These are phyloP conservation scores for Termitomyces sp. DNA, from an alignment of 1,284 basidiomycete genomes.

Conservation along the genomic window DNA sequence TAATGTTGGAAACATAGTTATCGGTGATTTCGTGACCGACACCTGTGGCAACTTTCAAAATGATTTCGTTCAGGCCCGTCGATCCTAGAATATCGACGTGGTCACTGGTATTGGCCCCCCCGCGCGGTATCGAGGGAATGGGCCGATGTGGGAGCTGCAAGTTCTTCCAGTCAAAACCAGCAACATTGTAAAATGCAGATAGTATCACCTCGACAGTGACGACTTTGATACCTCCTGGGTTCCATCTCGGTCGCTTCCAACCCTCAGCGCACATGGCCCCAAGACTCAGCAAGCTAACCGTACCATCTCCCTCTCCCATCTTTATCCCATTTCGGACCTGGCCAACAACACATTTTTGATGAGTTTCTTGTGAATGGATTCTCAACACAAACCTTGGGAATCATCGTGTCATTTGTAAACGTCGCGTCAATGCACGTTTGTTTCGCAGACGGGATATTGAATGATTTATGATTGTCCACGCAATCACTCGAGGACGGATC, in stretches of 20 bases:
- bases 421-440: constrained; percentile 82
- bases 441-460: constrained; percentile 57
- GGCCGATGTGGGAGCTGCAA: constrained; percentile 82
- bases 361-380: background rate
- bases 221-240: constrained; percentile 85
- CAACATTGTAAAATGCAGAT: background rate
- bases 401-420: constrained; percentile 60
- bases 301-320: constrained; percentile 94
- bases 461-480: constrained; percentile 37
- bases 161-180: constrained; percentile 1
- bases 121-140: constrained; percentile 70
- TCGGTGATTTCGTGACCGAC: constrained; percentile 68
- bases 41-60: constrained; percentile 84
- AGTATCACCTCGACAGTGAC: constrained; percentile 75
- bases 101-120: constrained; percentile 87
- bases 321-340: constrained; percentile 79
- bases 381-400: constrained; percentile 48
- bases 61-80: constrained; percentile 83
- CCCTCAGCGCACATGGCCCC: constrained; percentile 96
- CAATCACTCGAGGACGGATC: constrained; percentile 37
- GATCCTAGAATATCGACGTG: constrained; percentile 95
- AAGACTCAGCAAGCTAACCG: constrained; percentile 84
- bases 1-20: constrained; percentile 75
- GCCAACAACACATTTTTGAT: background rate
- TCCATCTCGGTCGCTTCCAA: constrained; percentile 90